A percentile compares a stretch with the other conserved stretches of the same genome.
Conservation (phyloP, 495 filamentous ascomycete species). For the Aspergillus biplanus region DNA sequence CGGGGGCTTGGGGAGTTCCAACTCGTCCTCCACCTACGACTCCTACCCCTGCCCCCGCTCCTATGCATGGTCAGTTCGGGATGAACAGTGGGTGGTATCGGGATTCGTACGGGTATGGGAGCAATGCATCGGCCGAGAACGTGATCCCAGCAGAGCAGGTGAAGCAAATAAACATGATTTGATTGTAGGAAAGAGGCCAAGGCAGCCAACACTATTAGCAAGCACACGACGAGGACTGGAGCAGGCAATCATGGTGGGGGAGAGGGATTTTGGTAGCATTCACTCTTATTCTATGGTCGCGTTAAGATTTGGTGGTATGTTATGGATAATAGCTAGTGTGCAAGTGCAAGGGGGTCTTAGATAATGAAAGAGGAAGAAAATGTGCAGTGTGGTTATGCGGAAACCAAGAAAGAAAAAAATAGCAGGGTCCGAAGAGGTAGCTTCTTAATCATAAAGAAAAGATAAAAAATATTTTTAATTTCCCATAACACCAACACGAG, state of each 20-base stretch:
- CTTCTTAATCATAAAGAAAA: conserved; percentile 8
- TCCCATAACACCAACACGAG: not conserved
- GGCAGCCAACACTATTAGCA: no score
- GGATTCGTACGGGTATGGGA: not conserved
- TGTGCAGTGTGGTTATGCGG: no score
- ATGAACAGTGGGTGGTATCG: not conserved
- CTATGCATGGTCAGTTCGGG: not conserved
- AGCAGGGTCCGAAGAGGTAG: no score
- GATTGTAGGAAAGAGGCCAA: not conserved
- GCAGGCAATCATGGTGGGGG: no score
- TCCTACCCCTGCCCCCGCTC: not conserved
- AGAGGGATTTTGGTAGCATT: no score
- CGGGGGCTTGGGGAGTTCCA: not conserved
- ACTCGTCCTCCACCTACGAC: not conserved
- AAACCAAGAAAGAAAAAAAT: no score
- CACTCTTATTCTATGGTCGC: no score
- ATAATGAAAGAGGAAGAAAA: no score
- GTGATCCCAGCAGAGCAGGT: not conserved
- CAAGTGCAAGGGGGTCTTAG: no score
- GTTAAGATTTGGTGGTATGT: no score
- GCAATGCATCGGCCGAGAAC: not conserved
- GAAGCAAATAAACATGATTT: not conserved
- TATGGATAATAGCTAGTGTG: no score
- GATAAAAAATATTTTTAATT: conserved; percentile 4
- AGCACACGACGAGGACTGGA: no score